Conservation (phyloP, 106 monocot genomes). For the Acorus calamus region DNA sequence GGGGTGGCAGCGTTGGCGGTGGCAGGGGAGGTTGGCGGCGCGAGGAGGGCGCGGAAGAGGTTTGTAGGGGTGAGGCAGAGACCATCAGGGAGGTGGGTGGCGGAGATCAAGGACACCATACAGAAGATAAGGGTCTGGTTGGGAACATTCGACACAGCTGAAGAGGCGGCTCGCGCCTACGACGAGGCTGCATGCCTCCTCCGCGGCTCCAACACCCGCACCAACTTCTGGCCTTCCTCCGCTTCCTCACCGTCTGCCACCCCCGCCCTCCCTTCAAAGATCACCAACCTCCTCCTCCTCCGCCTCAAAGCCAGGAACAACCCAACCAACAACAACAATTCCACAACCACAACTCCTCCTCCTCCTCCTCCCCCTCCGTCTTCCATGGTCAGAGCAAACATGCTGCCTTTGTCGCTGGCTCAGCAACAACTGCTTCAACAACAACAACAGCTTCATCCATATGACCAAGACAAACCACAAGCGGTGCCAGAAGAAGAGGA, state of each 20-base stretch:
- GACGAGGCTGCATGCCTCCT: slow-evolving; percentile 26
- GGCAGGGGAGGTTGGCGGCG: background rate
- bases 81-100: slow-evolving; percentile 32
- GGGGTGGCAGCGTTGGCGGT: slow-evolving; percentile 2
- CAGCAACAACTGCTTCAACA: slow-evolving; percentile 2
- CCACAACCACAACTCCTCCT: too few species aligned
- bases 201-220: slow-evolving; percentile 17
- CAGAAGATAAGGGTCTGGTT: slow-evolving; percentile 13
- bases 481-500: background rate
- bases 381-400: too few species aligned
- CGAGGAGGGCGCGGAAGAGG: slow-evolving; percentile 15
- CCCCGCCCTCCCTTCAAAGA: slow-evolving; percentile 27
- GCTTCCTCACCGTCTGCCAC: slow-evolving; percentile 16
- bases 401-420: background rate
- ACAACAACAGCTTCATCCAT: background rate
- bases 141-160: too few species aligned
- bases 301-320: slow-evolving; percentile 26
- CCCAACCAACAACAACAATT: background rate
- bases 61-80: slow-evolving; percentile 29
- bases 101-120: slow-evolving; percentile 33
- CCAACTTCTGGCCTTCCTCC: slow-evolving; percentile 21
- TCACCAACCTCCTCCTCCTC: slow-evolving; percentile 28
- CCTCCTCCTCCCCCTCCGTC: too few species aligned
- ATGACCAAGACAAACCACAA: background rate
- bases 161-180: slow-evolving; percentile 22